These are phyloP conservation scores for Porodaedalea pini DNA, from an alignment of 1,284 basidiomycete species.

Conservation along the genomic window DNA sequence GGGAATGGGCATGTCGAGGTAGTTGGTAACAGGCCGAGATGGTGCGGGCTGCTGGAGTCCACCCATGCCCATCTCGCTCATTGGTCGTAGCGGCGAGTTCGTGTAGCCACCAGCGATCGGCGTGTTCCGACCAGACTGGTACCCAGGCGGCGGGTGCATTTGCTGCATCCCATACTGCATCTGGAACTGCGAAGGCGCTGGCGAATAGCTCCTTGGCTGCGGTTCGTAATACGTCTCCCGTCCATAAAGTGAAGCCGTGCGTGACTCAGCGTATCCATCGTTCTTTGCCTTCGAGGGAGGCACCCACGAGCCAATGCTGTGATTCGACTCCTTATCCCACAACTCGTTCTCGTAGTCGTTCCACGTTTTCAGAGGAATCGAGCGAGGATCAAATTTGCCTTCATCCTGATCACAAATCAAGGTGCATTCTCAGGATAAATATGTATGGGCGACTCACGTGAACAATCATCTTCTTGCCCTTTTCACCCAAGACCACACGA, in stretches of 20 bases:
- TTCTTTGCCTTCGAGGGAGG: constrained; percentile 65
- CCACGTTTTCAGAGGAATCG: constrained; percentile 95
- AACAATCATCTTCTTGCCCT: constrained; percentile 91
- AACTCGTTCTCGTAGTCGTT: constrained; percentile 96
- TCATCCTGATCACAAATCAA: constrained; percentile 65
- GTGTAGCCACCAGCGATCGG: constrained; percentile 40
- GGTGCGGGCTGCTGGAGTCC: constrained; percentile 53
- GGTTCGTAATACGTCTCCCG: constrained; percentile 77
- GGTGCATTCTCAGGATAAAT: not conserved
- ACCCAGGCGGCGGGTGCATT: constrained; percentile 58
- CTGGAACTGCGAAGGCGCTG: constrained; percentile 57
- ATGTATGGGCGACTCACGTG: constrained; percentile 56
- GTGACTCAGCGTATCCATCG: constrained; percentile 71
- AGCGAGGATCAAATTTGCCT: constrained; percentile 90
- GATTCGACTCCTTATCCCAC: constrained; percentile 95
- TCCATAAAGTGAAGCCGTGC: constrained; percentile 73
- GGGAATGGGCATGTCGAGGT: constrained; percentile 67
- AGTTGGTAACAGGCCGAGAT: constrained; percentile 69
- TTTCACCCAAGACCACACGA: constrained; percentile 90
- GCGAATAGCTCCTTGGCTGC: constrained; percentile 55
- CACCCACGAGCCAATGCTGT: constrained; percentile 83
- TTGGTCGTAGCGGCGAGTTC: constrained; percentile 33
- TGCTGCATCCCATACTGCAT: constrained; percentile 28
- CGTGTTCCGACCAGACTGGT: constrained; percentile 75
- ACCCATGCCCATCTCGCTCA: constrained; percentile 33